A percentile compares a stretch with the other conserved stretches of the same genome.
These are phyloP conservation scores for Mycena latifolia DNA, from an alignment of 768 basidiomycete species.

Conservation along the genomic window DNA sequence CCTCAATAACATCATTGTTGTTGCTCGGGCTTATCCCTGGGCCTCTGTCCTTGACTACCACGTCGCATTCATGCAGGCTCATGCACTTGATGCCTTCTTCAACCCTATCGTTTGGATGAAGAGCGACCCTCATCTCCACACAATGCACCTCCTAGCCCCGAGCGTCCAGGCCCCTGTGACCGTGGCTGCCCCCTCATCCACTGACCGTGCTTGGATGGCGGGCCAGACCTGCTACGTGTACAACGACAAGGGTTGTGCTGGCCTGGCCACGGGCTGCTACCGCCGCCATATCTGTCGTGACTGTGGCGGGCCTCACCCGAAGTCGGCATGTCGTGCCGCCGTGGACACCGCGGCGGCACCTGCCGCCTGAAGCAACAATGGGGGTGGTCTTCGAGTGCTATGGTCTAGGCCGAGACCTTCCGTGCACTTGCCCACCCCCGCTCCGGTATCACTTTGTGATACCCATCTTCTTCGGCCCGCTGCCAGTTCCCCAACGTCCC, in stretches of 20 bases:
- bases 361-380: background rate
- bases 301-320: background rate
- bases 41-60: conserved; percentile 2
- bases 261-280: background rate
- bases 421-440: background rate
- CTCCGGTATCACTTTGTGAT: background rate
- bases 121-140: conserved; percentile 7
- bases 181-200: too few species aligned
- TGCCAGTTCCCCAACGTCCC: background rate
- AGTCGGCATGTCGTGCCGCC: background rate
- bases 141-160: background rate
- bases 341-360: too few species aligned
- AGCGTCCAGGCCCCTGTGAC: too few species aligned
- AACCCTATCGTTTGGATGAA: conserved; percentile 1
- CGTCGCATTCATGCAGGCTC: background rate
- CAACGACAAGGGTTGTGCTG: background rate
- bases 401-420: background rate
- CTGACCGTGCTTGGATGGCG: too few species aligned
- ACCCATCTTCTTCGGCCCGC: background rate
- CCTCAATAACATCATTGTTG: too few species aligned
- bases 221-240: too few species aligned
- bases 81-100: background rate
- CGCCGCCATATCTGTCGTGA: background rate
- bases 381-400: background rate
- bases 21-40: background rate